Evolutionary conservation across 2,329 filamentous ascomycete genomes (phyloP).

Genomic region (Hypoxylon sp.): DNA sequence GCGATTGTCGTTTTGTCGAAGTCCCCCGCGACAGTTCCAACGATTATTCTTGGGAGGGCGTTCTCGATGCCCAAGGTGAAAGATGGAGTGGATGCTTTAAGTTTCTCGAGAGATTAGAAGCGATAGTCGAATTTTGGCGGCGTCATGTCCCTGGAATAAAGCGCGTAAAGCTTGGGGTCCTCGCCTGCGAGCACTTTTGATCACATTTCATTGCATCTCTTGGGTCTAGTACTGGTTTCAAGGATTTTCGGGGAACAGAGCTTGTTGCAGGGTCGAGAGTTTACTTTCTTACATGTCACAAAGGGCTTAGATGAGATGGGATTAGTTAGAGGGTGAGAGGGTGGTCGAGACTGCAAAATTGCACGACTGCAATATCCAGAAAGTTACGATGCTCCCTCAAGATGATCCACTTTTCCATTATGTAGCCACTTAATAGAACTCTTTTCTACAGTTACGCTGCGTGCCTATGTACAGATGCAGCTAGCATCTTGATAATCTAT

Average conservation of each 20-base stretch:
- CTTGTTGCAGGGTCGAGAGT: too few species aligned
- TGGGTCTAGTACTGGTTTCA: too few species aligned
- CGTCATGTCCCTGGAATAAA: background rate
- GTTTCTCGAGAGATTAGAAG: background rate
- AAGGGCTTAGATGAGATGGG: background rate
- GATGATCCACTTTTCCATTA: background rate
- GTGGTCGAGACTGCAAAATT: too few species aligned
- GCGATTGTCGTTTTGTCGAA: slow-evolving; percentile 7
- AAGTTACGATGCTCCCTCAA: too few species aligned
- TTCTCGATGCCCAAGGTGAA: background rate
- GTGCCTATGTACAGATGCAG: background rate
- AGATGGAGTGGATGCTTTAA: background rate
- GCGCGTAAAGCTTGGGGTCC: background rate
- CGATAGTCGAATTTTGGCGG: background rate
- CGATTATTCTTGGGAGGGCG: background rate
- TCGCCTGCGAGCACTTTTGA: background rate
- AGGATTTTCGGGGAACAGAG: too few species aligned
- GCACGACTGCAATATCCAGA: too few species aligned
- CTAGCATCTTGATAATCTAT: background rate
- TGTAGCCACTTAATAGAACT: background rate
- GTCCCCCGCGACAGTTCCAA: background rate
- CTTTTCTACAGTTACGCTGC: background rate
- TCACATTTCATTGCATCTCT: background rate
- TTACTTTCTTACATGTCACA: too few species aligned
- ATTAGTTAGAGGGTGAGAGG: too few species aligned